Evolutionary conservation across 2,329 filamentous ascomycete genomes (phyloP).

Genomic region (Bisporella sp.): DNA sequence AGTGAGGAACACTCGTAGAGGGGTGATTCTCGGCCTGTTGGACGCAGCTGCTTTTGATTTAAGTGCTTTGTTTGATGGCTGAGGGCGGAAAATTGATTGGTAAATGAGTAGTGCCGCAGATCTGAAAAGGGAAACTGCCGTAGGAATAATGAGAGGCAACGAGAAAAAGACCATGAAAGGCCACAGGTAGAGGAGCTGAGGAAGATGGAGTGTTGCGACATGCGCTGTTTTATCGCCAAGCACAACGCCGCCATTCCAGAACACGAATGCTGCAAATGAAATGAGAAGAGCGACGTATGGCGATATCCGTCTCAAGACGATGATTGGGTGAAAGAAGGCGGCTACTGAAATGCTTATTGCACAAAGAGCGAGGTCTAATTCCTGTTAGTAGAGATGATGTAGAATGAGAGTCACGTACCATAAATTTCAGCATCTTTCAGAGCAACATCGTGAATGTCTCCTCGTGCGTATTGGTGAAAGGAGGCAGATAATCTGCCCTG

Average conservation of each 20-base stretch:
- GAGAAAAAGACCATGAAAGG: slow-evolving; percentile 88
- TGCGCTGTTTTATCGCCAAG: slow-evolving; percentile 94
- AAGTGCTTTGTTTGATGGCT: slow-evolving; percentile 15
- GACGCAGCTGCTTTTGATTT: background rate
- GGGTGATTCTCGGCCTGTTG: slow-evolving; percentile 4
- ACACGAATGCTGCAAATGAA: slow-evolving; percentile 67
- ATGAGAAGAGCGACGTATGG: slow-evolving; percentile 56
- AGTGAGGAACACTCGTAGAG: background rate
- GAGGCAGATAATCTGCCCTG: slow-evolving; percentile 5
- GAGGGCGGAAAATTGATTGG: slow-evolving; percentile 26
- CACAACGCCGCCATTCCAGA: slow-evolving; percentile 87
- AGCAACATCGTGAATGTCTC: slow-evolving; percentile 48
- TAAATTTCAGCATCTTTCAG: slow-evolving; percentile 40
- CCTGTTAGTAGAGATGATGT: slow-evolving; percentile 15
- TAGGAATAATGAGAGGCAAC: slow-evolving; percentile 62
- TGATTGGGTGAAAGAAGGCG: slow-evolving; percentile 40
- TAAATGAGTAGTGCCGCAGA: slow-evolving; percentile 12
- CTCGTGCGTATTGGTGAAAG: slow-evolving; percentile 31
- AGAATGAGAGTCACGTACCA: slow-evolving; percentile 33
- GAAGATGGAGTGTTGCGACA: slow-evolving; percentile 76
- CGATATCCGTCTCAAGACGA: slow-evolving; percentile 43
- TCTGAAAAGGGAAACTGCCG: slow-evolving; percentile 34
- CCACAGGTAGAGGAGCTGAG: slow-evolving; percentile 96
- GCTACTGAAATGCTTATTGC: slow-evolving; percentile 58
- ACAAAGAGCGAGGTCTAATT: slow-evolving; percentile 46